Evolutionary conservation across 768 basidiomycete species (phyloP).

Genomic region (Termitomyces sp.): DNA sequence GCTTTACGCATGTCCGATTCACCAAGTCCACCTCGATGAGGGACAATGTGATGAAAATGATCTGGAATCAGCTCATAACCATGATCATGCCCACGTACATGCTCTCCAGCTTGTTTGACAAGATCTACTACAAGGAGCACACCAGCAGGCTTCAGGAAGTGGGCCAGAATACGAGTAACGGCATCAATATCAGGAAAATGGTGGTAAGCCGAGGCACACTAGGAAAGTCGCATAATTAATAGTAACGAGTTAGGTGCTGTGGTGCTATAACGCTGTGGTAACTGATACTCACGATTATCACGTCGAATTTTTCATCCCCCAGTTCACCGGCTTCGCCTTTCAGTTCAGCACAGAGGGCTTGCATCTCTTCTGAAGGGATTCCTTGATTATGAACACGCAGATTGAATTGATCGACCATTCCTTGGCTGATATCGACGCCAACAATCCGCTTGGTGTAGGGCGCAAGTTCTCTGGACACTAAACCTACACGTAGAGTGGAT

Average conservation of each 20-base stretch:
- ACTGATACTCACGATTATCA: slow-evolving; percentile 57
- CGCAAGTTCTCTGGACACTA: slow-evolving; percentile 60
- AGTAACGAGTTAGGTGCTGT: neutral
- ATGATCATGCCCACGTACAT: slow-evolving; percentile 13
- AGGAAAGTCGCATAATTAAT: neutral
- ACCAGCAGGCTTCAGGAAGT: slow-evolving; percentile 63
- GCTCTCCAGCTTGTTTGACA: slow-evolving; percentile 15
- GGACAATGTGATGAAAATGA: slow-evolving; percentile 44
- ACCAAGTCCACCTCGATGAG: slow-evolving; percentile 54
- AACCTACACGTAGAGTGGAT: slow-evolving; percentile 42
- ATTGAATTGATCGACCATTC: slow-evolving; percentile 69
- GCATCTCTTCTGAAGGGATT: slow-evolving; percentile 64
- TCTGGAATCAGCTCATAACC: slow-evolving; percentile 27
- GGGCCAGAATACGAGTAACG: slow-evolving; percentile 51
- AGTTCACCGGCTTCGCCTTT: slow-evolving; percentile 47
- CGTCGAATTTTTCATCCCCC: slow-evolving; percentile 59
- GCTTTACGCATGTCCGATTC: slow-evolving; percentile 45
- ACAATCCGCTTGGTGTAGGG: slow-evolving; percentile 60
- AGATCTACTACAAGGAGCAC: slow-evolving; percentile 58
- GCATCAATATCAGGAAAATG: slow-evolving; percentile 54
- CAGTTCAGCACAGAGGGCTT: slow-evolving; percentile 52
- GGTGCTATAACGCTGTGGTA: neutral
- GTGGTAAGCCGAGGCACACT: slow-evolving; percentile 71
- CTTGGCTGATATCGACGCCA: slow-evolving; percentile 76
- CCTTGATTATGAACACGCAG: slow-evolving; percentile 56